Evolutionary conservation across 169 alveolate species (phyloP).

Genomic region (Babesia caballi): DNA sequence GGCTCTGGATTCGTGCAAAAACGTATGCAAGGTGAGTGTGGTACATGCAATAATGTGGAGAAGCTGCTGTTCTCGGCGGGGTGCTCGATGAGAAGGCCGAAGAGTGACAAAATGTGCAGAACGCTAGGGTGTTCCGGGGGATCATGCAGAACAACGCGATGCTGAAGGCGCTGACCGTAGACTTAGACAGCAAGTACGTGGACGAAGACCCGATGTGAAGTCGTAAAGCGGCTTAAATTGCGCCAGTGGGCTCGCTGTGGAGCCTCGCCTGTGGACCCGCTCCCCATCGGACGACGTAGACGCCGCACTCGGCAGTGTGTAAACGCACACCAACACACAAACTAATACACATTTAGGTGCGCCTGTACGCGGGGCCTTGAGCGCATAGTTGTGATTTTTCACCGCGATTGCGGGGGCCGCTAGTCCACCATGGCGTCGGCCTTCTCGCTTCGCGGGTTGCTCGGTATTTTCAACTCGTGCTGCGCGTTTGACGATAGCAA

Average conservation of each 20-base stretch:
- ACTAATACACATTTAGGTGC: not conserved
- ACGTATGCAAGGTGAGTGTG: conserved; percentile 23
- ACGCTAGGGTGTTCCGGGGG: conserved; percentile 6
- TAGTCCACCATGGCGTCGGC: conserved; percentile 28
- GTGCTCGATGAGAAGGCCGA: not conserved
- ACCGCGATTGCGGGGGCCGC: not conserved
- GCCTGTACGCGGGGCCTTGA: not conserved
- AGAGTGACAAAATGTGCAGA: not conserved
- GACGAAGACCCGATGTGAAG: not conserved
- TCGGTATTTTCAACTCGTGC: conserved; percentile 60
- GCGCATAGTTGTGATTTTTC: not conserved
- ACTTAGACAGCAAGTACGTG: conserved; percentile 4
- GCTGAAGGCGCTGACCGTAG: conserved; percentile 31
- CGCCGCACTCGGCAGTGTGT: conserved; percentile 11
- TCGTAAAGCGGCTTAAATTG: too few relatives aligned
- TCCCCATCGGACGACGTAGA: conserved; percentile 7
- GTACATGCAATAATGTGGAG: not conserved
- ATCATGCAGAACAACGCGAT: conserved; percentile 7
- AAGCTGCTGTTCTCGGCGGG: not conserved
- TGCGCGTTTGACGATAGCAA: conserved; percentile 41
- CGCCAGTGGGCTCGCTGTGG: too few relatives aligned
- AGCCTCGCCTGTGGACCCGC: too few relatives aligned
- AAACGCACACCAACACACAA: not conserved
- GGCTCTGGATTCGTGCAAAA: conserved; percentile 4
- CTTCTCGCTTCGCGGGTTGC: conserved; percentile 25